Evolutionary conservation across 2,329 filamentous ascomycete genomes (phyloP), one percentile per base, ranked within the genome.

Genomic region (Macroventuria anomochaeta): DNA sequence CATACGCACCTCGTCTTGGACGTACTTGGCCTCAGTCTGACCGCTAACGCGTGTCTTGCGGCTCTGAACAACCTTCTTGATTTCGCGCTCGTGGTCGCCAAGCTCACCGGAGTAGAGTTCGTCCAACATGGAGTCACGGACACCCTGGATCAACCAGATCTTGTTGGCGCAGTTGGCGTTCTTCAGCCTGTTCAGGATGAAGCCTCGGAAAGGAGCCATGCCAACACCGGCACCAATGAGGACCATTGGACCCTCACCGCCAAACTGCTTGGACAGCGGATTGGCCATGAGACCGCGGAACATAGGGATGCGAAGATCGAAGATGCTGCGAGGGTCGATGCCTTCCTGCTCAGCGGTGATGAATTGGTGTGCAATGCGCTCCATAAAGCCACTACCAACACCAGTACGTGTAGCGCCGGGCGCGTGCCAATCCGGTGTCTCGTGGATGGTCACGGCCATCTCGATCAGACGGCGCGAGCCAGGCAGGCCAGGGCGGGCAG

Each of bases 281-380:
- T 99, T 99, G 57, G 92, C 88, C 95, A 99, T 99, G 36, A 99
- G 81, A 0, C 95, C 95, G 69, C 96, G 92, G 84, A 99, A 99
- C 91, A 99, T 97, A 65, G 95, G 95, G 5, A 97, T 81, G 64
- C 90, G 87, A 13, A 97, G 71, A 62, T 91, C 84, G 2, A 85
- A 77, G 20, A 78, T 67, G 26, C 71, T 62, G 44, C 69, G 64
- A 10, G 73, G 76, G 53, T 81, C 77, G 28, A 79, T 71, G 77
- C 81, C 41, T 77, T 81, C 77, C 28, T 81, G 77, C 70, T 91
- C 85, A 0, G 89, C 86, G 12, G 84, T 82, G 64, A 93, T 83
- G 70, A 90, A 89, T 61, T 83, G 82, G 32, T 83, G 82, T 0
- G 95, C 93, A 67, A 96, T 84, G 26, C 91, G 87, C 76, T 97